phyloP scores from a whole-genome alignment of 2,329 filamentous ascomycete genomes.

The Pleomassaria siparia region DNA sequence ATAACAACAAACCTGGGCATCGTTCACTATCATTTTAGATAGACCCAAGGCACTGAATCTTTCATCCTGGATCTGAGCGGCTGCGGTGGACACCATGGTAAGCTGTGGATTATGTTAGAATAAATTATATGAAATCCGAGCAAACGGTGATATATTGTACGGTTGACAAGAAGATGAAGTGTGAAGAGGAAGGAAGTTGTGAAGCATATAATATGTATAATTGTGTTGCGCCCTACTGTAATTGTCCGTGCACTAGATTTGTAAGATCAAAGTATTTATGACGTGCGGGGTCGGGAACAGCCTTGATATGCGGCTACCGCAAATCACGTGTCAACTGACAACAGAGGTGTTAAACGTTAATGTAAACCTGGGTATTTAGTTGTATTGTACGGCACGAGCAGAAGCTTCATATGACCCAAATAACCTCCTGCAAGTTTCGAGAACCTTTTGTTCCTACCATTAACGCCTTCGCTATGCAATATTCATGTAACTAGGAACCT shows the following conservation, averaged over 20 bases:
- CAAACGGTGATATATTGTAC: too few relatives aligned
- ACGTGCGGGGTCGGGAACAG: background rate
- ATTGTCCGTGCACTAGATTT: background rate
- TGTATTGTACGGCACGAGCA: too few relatives aligned
- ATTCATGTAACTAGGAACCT: background rate
- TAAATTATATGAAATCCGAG: too few relatives aligned
- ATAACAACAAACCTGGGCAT: slow-evolving; percentile 29
- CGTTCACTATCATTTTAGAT: slow-evolving; percentile 26
- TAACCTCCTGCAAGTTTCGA: background rate
- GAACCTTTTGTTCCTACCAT: background rate
- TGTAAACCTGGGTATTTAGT: background rate
- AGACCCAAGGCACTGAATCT: slow-evolving; percentile 32
- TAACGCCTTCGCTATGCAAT: slow-evolving; percentile 3
- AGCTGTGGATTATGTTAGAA: slow-evolving; percentile 22
- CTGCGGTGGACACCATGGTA: slow-evolving; percentile 14
- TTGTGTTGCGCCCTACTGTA: background rate
- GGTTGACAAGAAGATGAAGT: background rate
- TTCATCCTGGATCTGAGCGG: slow-evolving; percentile 30
- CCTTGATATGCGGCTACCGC: background rate
- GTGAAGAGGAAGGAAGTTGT: background rate
- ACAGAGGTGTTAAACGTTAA: background rate
- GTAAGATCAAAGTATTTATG: background rate
- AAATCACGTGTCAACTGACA: background rate
- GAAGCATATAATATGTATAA: background rate
- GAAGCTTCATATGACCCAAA: too few relatives aligned